Evolutionary conservation across 192 early-diverging fungal species (phyloP), one percentile per base, ranked within the genome.

Genomic region (Physocladia obscura): DNA sequence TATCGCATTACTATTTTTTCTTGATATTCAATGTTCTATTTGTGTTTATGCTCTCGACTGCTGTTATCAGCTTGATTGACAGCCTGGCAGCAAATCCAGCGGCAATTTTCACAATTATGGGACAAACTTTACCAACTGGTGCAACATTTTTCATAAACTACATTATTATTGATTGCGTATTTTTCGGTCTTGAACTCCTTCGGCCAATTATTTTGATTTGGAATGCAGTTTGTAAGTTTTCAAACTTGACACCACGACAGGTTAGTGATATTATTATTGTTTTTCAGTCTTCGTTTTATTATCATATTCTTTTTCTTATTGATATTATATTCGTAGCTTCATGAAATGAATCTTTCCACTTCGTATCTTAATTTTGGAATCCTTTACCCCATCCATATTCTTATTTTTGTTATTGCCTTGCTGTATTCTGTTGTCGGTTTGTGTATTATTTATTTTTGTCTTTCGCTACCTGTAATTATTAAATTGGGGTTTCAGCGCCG

Each of bases 21-120:
- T 70, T 85, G 24, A 40, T 82, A 13, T 83, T 85, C 73, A 85
- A 85, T 74, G 76, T 81, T 8, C 75, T 81, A 48, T 79, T 85
- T 56, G 79, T 85, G 30, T 85, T 82, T 63, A 76, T 71, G 1
- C 48, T 79, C 13, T 56, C 71, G 1, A 57, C 49, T 17, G 70
- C 76, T 34, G 19, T 77, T 21, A 30, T 69, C 13, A 51, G 32
- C 27, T 51, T 72, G 6, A 49, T 68, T 32, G 62, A 29, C 6
- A 44, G 36, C 22, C 59, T 84, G 27, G 26, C 71, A 11, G 59
- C 57, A 3, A 77, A 83, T 49, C 84, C 84, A 31, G 47, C 67
- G 3, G 48, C 55, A 15, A 71, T 80, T 37, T 55, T 82, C 36
- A 57, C 73, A 19, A 37, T 70, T 19, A 58, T 81, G 48, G 75